Conservation (phyloP, 2,329 filamentous ascomycete genomes). For the Sodiomyces alkalinus region DNA sequence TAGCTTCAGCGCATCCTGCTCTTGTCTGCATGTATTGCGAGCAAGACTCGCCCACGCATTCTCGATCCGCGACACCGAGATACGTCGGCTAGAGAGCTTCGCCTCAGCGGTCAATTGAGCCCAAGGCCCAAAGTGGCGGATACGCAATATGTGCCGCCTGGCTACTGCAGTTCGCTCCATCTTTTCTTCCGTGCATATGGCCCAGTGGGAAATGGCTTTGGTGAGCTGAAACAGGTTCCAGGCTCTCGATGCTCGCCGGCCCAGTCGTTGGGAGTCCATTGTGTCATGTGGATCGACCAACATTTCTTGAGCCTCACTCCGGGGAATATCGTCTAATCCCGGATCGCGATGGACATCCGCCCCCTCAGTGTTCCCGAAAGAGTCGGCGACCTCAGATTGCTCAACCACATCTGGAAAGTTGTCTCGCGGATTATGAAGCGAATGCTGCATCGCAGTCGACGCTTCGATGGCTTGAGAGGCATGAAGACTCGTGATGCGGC, state of each 20-base stretch:
- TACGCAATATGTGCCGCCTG: constrained; percentile 53
- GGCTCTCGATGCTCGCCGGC: constrained; percentile 3
- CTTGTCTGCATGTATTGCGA: not conserved
- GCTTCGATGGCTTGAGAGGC: too few relatives aligned
- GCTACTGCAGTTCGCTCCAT: constrained; percentile 51
- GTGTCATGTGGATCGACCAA: too few relatives aligned
- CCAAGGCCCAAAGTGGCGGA: constrained; percentile 16
- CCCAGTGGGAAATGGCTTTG: constrained; percentile 34
- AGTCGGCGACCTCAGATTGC: too few relatives aligned
- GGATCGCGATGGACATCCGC: too few relatives aligned
- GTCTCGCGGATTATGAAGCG: too few relatives aligned
- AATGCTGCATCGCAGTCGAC: too few relatives aligned
- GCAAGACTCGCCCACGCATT: not conserved
- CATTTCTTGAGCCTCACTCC: too few relatives aligned
- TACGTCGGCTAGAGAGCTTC: constrained; percentile 2
- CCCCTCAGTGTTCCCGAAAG: too few relatives aligned
- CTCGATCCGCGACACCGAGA: not conserved
- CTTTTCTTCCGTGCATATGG: constrained; percentile 46
- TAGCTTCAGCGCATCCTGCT: too few relatives aligned
- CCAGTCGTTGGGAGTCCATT: not conserved
- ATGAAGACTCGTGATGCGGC: too few relatives aligned
- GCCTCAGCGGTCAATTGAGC: constrained; percentile 6
- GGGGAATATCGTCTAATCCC: too few relatives aligned
- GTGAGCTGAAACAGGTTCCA: constrained; percentile 6
- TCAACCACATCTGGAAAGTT: too few relatives aligned